phyloP scores from a whole-genome alignment of 495 filamentous ascomycete genomes.

The Aspergillus avenaceus region DNA sequence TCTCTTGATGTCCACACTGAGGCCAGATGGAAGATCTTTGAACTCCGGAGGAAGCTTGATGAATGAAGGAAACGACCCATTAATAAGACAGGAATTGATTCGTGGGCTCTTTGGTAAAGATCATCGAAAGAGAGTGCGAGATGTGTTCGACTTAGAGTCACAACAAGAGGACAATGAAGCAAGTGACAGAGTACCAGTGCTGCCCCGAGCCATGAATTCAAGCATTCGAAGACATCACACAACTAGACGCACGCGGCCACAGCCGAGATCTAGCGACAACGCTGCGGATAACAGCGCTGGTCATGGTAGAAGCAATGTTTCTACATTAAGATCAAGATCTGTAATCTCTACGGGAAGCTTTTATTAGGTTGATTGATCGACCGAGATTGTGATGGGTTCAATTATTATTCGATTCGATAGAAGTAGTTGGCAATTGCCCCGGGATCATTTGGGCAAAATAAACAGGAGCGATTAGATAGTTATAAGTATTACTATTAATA shows the following conservation, averaged over 20 bases:
- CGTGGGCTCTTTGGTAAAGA: background rate
- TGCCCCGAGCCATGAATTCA: constrained; percentile 11
- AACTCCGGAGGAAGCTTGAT: background rate
- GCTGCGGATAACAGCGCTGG: background rate
- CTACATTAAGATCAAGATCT: too few species aligned
- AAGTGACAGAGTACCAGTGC: constrained; percentile 3
- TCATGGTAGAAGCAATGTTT: too few species aligned
- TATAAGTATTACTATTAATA: too few species aligned
- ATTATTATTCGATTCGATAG: too few species aligned
- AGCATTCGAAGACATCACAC: constrained; percentile 2
- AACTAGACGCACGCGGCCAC: background rate
- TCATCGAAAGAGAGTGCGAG: constrained; percentile 4
- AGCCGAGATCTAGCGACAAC: background rate
- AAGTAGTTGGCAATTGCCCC: too few species aligned
- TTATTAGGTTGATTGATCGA: background rate
- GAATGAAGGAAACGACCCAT: too few species aligned
- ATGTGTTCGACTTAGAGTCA: constrained; percentile 8
- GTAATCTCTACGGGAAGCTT: too few species aligned
- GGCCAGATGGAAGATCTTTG: too few species aligned
- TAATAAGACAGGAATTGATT: background rate
- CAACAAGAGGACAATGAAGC: background rate
- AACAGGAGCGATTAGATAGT: too few species aligned
- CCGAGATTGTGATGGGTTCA: too few species aligned
- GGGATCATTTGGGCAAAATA: too few species aligned
- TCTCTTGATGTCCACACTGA: too few species aligned